Percentiles rank a stretch among this genome's conserved stretches.
These are phyloP conservation scores for Ceratobasidium sp. DNA, from an alignment of 1,284 basidiomycete species.

Conservation along the genomic window DNA sequence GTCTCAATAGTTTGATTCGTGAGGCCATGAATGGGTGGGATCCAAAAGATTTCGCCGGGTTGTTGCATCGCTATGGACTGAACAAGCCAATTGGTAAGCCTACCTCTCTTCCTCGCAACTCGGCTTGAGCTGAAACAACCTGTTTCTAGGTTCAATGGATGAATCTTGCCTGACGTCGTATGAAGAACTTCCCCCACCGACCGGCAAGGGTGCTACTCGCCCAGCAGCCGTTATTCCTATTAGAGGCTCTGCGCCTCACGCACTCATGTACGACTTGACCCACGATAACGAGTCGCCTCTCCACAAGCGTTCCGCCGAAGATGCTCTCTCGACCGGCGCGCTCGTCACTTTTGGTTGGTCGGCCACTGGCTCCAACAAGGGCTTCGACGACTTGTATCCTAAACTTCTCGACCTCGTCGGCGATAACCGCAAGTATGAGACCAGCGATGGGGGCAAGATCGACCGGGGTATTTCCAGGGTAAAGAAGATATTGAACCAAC, in stretches of 20 bases:
- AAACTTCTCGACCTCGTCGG: conserved; percentile 84
- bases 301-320: conserved; percentile 88
- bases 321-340: conserved; percentile 88
- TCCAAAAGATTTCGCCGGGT: conserved; percentile 82
- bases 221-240: conserved; percentile 77
- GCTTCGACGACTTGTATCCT: conserved; percentile 95
- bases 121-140: neutral
- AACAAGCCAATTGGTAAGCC: conserved; percentile 84
- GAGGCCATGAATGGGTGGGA: conserved; percentile 90
- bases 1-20: conserved; percentile 88
- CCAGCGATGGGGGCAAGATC: conserved; percentile 58
- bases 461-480: conserved; percentile 75
- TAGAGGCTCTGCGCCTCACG: conserved; percentile 84
- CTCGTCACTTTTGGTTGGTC: conserved; percentile 84
- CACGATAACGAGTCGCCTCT: conserved; percentile 93
- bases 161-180: conserved; percentile 75
- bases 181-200: conserved; percentile 73
- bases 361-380: conserved; percentile 89
- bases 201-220: conserved; percentile 75
- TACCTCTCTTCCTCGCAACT: conserved; percentile 3
- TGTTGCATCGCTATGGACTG: conserved; percentile 85
- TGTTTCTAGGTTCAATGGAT: conserved; percentile 81
- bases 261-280: conserved; percentile 90
- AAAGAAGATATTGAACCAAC: conserved; percentile 82
- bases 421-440: conserved; percentile 79